Percentiles rank a stretch among this genome's conserved stretches.
phyloP scores from a whole-genome alignment of 208 protist species.

The Wallacemonas collosoma region DNA sequence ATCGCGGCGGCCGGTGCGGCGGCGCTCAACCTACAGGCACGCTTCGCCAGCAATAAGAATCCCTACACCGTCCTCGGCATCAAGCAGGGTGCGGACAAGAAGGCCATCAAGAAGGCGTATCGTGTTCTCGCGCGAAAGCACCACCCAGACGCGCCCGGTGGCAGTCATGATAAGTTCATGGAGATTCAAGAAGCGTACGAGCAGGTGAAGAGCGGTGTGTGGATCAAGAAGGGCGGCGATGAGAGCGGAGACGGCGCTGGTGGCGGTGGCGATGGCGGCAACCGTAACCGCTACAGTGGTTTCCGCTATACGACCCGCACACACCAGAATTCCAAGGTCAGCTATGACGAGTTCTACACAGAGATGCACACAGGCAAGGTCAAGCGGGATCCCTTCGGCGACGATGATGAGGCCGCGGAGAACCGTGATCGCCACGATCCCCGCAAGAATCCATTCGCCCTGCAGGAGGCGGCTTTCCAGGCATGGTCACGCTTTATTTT shows the following conservation, averaged over 20 bases:
- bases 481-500: slow-evolving; percentile 90
- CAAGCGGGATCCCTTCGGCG: slow-evolving; percentile 74
- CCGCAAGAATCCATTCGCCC: slow-evolving; percentile 75
- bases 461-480: slow-evolving; percentile 81
- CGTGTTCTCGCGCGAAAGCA: slow-evolving; percentile 86
- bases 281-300: slow-evolving; percentile 78
- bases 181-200: slow-evolving; percentile 92
- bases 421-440: slow-evolving; percentile 46
- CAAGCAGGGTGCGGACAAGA: slow-evolving; percentile 77
- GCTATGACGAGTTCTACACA: slow-evolving; percentile 90
- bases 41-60: slow-evolving; percentile 64
- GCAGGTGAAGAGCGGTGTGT: slow-evolving; percentile 86
- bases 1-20: slow-evolving; percentile 6
- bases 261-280: slow-evolving; percentile 41
- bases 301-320: slow-evolving; percentile 90
- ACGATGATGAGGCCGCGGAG: slow-evolving; percentile 68
- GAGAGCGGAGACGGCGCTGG: slow-evolving; percentile 28
- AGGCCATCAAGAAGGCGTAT: slow-evolving; percentile 92
- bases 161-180: slow-evolving; percentile 87
- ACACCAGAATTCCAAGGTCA: slow-evolving; percentile 78
- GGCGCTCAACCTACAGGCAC: slow-evolving; percentile 25
- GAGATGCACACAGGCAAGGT: slow-evolving; percentile 91
- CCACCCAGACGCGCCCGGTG: slow-evolving; percentile 90
- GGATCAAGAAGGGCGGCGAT: slow-evolving; percentile 57
- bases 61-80: slow-evolving; percentile 92